Evolutionary conservation across 1,139 yeast species (phyloP), one percentile per base, ranked within the genome.

Genomic region (Geotrichum reessii): DNA sequence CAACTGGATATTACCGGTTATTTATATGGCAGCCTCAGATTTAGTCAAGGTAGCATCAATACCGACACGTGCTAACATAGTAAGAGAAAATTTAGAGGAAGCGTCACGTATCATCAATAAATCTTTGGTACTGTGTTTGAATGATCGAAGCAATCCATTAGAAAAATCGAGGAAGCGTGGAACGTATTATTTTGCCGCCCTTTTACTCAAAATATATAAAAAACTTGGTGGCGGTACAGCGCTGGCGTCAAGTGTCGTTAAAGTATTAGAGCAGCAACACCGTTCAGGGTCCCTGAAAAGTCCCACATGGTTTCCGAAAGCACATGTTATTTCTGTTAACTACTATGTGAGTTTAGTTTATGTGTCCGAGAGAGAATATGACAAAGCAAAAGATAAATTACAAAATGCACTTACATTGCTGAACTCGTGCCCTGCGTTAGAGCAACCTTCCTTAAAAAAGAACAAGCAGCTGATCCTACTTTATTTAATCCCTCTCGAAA

Each of bases 71-170:
- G n/a, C 44, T 19, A 37, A 17, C 44, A 37, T 19, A 8, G 44
- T 37, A 37, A 37, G n/a, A 37, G 44, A 37, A n/a, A 74, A 75
- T 58, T 77, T 88, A 58, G 92, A 90, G 4, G 81, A 75, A 59
- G 81, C 85, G 2, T 69, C 77, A 0, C 63, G 76, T 70, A 70
- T 78, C 6, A 74, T 90, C 61, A 91, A 90, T 71, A 79, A 83
- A 62, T 82, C 93, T 8, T 86, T 90, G 72, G 87, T 87, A 62
- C 72, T 87, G 3, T 87, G 96, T 63, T 75, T 91, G 49, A 89
- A 87, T 63, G 97, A 92, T 71, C 81, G 93, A 62, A 84, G 83
- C 60, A 76, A 80, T 17, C 84, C 82, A 52, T 40, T 48, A 12
- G 50, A 51, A 21, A 47, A 19, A 28, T 58, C 55, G 21, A 54